Evolutionary conservation across 2,329 filamentous ascomycete genomes (phyloP), one percentile per base, ranked within the genome.

Genomic region (Plectosphaerella plurivora): DNA sequence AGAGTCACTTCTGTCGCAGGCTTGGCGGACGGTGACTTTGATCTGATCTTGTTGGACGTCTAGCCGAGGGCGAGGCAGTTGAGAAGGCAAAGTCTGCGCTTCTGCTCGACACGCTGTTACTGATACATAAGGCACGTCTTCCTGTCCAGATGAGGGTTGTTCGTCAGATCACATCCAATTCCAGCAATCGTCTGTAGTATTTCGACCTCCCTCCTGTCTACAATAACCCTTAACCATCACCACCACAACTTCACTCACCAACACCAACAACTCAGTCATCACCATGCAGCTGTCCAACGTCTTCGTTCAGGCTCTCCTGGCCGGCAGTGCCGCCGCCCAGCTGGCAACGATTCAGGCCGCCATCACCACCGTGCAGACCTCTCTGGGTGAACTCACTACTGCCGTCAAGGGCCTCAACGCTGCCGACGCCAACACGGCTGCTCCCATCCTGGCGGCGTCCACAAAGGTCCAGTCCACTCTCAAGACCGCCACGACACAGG

Each of bases 301-400:
- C 48, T 69, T 84, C 47, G 69, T 66, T 15, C 68, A 82, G 58
- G 77, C 69, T 37, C 74, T 86, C 51, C 59, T 69, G 44, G 67
- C 77, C 58, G 79, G 81, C 60, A 61, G 78, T 49, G 74, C 64
- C 75, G 79, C 61, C 60, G 56, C 44, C 45, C 82, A 86, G 65
- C 69, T 77, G 36, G 77, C 75, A 53, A 74, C 82, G 28, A 75
- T 84, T 66, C 82, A 79, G 68, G 81, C 79, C 24, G 70, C 74
- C 55, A 82, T 83, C 35, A 84, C 76, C 66, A 78, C 76, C 16
- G 69, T 79, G 47, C 84, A 82, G 68, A 57, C 59, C 50, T 83
- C 84, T 65, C 71, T 87, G 7, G 84, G 84, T 68, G 75, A 83
- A 55, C 65, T 75, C 47, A 69, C 69, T 51, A 58, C 54, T 4